Evolutionary conservation across 73 alveolate species (phyloP), one percentile per base, ranked within the genome.

Genomic region (Urostyla sp.): DNA sequence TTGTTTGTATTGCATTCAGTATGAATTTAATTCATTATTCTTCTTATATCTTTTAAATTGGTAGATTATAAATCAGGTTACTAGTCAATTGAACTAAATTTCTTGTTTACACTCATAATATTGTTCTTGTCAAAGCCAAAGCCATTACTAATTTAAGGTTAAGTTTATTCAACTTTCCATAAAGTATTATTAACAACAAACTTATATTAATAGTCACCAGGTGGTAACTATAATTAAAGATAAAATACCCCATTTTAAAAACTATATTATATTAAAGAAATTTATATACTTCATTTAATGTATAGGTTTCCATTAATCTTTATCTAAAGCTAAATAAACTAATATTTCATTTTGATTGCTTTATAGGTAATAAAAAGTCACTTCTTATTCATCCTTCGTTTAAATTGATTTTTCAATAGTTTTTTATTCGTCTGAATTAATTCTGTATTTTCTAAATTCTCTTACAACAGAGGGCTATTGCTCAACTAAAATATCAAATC

Each of bases 151-250:
- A 38, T 2, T 32, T 13, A 5, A 21, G 43, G 53, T 10, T 6
- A 36, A 15, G 58, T 5, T 5, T 57, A 6, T 23, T 63, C 79
- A 63, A 46, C 37, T 21, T 50, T 63, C 79, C 79, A 63, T 5
- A 21, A 13, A 20, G 61, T 45, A 7, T 28, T 28, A 63, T 63
- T 63, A 18, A 63, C 44, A 15, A 63, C 79, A 63, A 28, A 63
- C 23, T 63, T 63, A 38, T 63, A 63, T 32, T 63, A 57, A 63
- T 63, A 63, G 37, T 43, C 44, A 10, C 79, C 79, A 20, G 60
- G 59, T 2, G 79, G 48, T 38, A 63, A 31, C 44, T 63, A 57
- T 24, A 63, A 18, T 26, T 43, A 44, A 43, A 40, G 18, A 21
- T 18, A 37, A 23, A 63, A 63, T 3, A 63, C 79, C 5, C 79